Evolutionary conservation across 2,329 filamentous ascomycete species (phyloP).

Genomic region (Diaporthe citrichinensis): DNA sequence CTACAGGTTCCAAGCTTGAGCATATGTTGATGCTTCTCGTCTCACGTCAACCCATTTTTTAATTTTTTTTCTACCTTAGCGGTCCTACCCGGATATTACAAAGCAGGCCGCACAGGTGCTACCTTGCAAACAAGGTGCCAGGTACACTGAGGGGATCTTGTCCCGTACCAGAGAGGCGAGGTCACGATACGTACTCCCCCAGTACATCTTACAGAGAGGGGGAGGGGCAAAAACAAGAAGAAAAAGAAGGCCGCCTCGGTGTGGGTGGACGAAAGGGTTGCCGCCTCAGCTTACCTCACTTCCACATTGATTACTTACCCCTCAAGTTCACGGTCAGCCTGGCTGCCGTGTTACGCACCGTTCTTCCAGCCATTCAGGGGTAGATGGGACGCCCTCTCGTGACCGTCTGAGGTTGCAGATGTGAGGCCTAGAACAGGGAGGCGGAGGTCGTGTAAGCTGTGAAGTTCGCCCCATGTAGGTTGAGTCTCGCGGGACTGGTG

Average conservation of each 20-base stretch:
- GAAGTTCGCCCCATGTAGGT: neutral
- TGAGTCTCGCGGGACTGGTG: neutral
- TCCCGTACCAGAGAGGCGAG: neutral
- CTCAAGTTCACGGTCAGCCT: conserved; percentile 25
- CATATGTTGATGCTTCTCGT: neutral
- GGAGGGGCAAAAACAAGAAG: neutral
- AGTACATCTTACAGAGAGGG: neutral
- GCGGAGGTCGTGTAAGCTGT: neutral
- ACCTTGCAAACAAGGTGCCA: neutral
- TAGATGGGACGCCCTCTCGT: conserved; percentile 25
- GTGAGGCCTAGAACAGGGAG: conserved; percentile 3
- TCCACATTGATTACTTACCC: conserved; percentile 21
- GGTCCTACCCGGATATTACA: neutral
- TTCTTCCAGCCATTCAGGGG: conserved; percentile 25
- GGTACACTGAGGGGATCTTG: neutral
- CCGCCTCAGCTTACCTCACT: conserved; percentile 26
- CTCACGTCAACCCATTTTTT: conserved; percentile 15
- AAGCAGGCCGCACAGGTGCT: neutral
- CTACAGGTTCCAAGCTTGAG: neutral
- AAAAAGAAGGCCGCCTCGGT: neutral
- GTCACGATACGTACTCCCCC: neutral
- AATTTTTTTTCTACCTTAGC: neutral
- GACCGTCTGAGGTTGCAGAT: conserved; percentile 9
- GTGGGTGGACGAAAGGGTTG: neutral
- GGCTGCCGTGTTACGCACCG: conserved; percentile 22